A percentile compares a stretch with the other conserved stretches of the same genome.
Conservation (phyloP, 768 basidiomycete species). For the Rossbeevera mucosa region DNA sequence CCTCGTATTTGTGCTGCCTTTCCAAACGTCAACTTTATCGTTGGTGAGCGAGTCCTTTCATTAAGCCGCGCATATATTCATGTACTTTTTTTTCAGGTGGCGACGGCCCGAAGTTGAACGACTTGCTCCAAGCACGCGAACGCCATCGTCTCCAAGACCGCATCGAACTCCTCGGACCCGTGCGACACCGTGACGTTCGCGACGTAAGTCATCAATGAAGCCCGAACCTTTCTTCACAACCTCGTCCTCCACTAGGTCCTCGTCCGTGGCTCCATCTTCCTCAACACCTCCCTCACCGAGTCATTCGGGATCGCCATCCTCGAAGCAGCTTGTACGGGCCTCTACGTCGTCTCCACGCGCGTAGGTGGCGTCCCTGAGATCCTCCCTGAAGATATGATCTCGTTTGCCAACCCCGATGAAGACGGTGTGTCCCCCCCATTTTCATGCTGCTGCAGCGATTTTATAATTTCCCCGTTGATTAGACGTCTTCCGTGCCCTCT, state of each 20-base stretch:
- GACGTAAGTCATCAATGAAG: constrained; percentile 47
- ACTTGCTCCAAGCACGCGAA: constrained; percentile 93
- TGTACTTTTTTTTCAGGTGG: constrained; percentile 64
- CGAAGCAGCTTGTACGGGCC: constrained; percentile 91
- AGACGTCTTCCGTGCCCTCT: constrained; percentile 85
- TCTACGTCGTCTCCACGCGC: constrained; percentile 90
- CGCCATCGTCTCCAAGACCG: constrained; percentile 85
- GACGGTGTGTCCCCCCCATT: constrained; percentile 74
- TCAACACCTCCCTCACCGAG: constrained; percentile 95
- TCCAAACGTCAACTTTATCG: constrained; percentile 82
- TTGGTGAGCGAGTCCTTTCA: constrained; percentile 46
- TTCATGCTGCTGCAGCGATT: fast-evolving
- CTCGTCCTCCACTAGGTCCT: constrained; percentile 63
- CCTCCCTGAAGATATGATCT: constrained; percentile 90
- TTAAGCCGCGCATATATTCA: neutral
- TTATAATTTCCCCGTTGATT: neutral
- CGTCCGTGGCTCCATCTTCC: constrained; percentile 78
- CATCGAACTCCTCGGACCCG: constrained; percentile 82
- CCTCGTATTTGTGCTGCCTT: constrained; percentile 84
- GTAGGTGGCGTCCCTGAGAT: constrained; percentile 97
- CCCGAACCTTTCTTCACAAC: neutral
- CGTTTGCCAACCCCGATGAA: constrained; percentile 89
- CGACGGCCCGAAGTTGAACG: constrained; percentile 92
- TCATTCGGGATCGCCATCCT: constrained; percentile 97
- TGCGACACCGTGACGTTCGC: constrained; percentile 78